Base-by-base conservation (phyloP, 139 green algal genomes). In the Chlamydomonas urium region DNA sequence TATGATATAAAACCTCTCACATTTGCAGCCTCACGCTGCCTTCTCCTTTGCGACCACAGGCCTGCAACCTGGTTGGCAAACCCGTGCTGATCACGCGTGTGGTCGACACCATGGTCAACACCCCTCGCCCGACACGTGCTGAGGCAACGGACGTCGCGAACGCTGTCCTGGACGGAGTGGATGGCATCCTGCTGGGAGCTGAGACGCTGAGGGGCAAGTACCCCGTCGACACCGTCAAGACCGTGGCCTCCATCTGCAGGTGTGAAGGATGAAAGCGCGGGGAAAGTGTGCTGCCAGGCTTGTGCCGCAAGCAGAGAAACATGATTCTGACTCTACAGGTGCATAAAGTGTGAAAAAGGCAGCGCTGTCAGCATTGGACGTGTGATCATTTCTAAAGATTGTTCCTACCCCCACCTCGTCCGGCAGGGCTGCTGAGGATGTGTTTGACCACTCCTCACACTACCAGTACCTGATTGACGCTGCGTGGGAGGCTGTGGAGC, bases 111-210 rank as follows among this genome's bases (percentile, higher is more conserved):
- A 97, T 97, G 92, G 77, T 90, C 62, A 76, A 75, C 62, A 88
- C 86, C 0, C 91, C 92, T 0, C 75, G 92, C 24, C 92, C 91
- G 50, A 97, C 92, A 2, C 87, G 92, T 36, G 92, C 92, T 4
- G 92, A 97, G 80, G 92, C 92, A 3, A 97, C 92, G 3, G 83
- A 96, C 73, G 86, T 96, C 38, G 90, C 91, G 34, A 96, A 96
- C 47, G 91, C 90, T 56, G 91, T 97, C 61, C 75, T 97, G 73
- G 92, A 97, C 69, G 92, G 92, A 3, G 87, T 89, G 35, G 92
- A 97, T 45, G 91, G 86, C 76, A 93, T 97, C 80, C 69, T 97
- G 79, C 82, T 97, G 72, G 92, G 92, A 14, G 91, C 91, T 17
- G 73, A 78, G 73, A 78, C 73, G 37, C 73, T 78, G 50, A 42